These are phyloP conservation scores for Paecilomyces dactylethromorphus DNA, from an alignment of 2,329 filamentous ascomycete genomes.

Conservation along the genomic window DNA sequence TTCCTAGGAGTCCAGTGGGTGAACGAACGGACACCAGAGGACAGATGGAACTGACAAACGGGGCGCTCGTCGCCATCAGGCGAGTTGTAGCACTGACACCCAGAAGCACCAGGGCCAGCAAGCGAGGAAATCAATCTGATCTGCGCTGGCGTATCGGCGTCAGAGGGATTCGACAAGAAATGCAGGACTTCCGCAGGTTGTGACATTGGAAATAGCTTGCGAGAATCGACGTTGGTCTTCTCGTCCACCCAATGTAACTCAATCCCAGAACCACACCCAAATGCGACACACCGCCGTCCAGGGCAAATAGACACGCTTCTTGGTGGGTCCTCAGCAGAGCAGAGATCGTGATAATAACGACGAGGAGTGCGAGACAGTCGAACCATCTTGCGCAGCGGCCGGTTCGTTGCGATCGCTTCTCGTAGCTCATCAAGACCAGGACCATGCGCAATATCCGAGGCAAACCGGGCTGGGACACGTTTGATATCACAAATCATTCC, in stretches of 20 bases:
- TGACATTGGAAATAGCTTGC: constrained; percentile 34
- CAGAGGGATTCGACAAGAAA: constrained; percentile 52
- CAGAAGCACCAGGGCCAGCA: constrained; percentile 32
- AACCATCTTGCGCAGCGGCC: constrained; percentile 14
- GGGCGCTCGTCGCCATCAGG: constrained; percentile 12
- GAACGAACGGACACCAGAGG: constrained; percentile 19
- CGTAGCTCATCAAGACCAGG: constrained; percentile 3
- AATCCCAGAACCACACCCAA: constrained; percentile 57
- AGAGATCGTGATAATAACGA: constrained; percentile 47
- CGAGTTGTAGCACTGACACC: constrained; percentile 21
- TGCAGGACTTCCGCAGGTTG: constrained; percentile 42
- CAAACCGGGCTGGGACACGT: constrained; percentile 4
- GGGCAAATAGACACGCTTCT: constrained; percentile 61
- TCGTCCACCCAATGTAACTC: constrained; percentile 57
- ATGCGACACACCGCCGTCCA: constrained; percentile 58
- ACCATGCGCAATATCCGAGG: constrained; percentile 8
- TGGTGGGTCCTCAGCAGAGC: constrained; percentile 56
- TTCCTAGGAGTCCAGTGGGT: constrained; percentile 16
- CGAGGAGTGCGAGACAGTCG: constrained; percentile 26
- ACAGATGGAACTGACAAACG: constrained; percentile 22
- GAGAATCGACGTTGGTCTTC: constrained; percentile 32
- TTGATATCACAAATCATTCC: constrained; percentile 55
- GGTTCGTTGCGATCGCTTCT: constrained; percentile 2
- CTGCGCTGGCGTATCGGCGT: constrained; percentile 49
- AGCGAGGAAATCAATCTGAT: constrained; percentile 58